phyloP scores from a whole-genome alignment of 2,329 filamentous ascomycete genomes.

The Xylariales sp. region DNA sequence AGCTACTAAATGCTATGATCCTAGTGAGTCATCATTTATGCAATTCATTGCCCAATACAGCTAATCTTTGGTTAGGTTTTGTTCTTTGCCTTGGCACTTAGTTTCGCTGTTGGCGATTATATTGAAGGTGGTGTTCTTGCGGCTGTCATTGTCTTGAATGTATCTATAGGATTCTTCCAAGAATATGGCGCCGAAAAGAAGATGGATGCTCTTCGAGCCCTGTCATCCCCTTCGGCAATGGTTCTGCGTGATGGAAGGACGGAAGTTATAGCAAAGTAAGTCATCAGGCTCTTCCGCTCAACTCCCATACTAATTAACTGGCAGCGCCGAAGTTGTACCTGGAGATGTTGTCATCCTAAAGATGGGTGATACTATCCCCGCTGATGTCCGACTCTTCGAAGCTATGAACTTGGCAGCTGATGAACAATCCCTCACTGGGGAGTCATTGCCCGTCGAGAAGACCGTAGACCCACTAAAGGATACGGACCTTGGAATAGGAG shows the following conservation, averaged over 20 bases:
- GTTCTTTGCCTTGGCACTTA: constrained; percentile 79
- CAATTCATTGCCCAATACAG: background rate
- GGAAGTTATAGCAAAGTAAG: constrained; percentile 68
- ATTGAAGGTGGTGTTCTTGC: constrained; percentile 76
- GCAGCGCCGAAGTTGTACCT: constrained; percentile 72
- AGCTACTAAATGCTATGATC: constrained; percentile 83
- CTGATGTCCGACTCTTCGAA: constrained; percentile 76
- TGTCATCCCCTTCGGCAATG: constrained; percentile 72
- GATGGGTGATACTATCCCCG: constrained; percentile 80
- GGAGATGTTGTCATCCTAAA: constrained; percentile 76
- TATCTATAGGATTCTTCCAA: constrained; percentile 74
- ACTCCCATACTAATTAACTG: constrained; percentile 34
- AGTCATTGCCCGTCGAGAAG: constrained; percentile 79
- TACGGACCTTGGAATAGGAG: constrained; percentile 72
- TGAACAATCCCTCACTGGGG: constrained; percentile 80
- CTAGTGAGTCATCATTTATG: constrained; percentile 60
- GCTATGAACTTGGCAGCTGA: constrained; percentile 84
- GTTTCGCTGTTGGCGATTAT: constrained; percentile 74
- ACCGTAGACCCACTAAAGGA: constrained; percentile 65
- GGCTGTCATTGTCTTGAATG: constrained; percentile 76
- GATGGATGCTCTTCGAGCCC: constrained; percentile 71
- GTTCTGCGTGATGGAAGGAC: constrained; percentile 70
- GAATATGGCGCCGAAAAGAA: constrained; percentile 74
- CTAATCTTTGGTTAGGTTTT: constrained; percentile 72
- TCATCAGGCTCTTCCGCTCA: constrained; percentile 39